Evolutionary conservation across 495 filamentous ascomycete species (phyloP).

Genomic region (Aspergillus biplanus): DNA sequence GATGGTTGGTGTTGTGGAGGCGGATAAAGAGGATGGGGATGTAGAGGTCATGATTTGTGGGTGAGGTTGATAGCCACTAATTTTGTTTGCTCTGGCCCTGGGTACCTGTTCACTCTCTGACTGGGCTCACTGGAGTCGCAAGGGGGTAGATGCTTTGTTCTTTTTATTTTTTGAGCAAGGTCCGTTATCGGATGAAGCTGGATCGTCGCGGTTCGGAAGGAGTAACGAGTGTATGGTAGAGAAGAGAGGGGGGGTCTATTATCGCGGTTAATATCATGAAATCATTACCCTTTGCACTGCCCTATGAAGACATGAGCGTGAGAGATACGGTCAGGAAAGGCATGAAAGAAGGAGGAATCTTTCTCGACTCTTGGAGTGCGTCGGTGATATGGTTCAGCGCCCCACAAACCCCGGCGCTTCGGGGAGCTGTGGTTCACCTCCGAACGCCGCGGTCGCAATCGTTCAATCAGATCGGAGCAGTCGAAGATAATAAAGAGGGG

Average conservation of each 20-base stretch:
- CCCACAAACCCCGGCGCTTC: constrained; percentile 34
- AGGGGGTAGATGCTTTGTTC: neutral
- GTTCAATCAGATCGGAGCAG: no score
- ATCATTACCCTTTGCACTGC: neutral
- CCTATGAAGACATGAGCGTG: constrained; percentile 11
- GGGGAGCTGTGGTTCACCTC: constrained; percentile 39
- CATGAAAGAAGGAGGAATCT: neutral
- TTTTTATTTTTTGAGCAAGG: constrained; percentile 1
- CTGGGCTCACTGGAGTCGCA: neutral
- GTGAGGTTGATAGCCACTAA: neutral
- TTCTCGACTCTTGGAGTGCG: neutral
- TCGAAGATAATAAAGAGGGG: no score
- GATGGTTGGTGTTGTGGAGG: constrained; percentile 21
- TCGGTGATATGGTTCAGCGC: constrained; percentile 19
- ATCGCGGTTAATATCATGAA: neutral
- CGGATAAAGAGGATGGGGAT: constrained; percentile 26
- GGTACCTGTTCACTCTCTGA: neutral
- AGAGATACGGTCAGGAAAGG: neutral
- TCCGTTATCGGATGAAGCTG: constrained; percentile 23
- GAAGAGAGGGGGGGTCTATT: neutral
- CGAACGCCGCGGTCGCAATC: constrained; percentile 17
- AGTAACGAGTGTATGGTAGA: neutral
- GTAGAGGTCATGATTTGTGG: constrained; percentile 32
- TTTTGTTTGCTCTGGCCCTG: neutral
- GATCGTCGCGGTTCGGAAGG: neutral